phyloP scores from a whole-genome alignment of 305 asterid genomes.

The Stenogyne calaminthoides region DNA sequence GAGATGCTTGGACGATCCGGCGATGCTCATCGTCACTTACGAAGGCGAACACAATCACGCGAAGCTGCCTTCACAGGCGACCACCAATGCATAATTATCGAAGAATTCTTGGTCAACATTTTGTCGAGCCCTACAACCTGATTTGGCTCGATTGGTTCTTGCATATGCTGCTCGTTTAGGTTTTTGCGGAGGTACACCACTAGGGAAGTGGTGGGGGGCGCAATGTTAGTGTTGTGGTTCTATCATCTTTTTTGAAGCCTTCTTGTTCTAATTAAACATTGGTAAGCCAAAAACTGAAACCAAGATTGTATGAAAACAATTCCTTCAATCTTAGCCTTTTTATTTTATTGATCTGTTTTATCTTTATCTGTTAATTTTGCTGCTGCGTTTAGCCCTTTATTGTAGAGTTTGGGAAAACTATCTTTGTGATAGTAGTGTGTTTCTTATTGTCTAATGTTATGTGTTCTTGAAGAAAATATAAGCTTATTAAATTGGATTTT shows the following conservation, averaged over 20 bases:
- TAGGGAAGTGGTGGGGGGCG: conserved; percentile 11
- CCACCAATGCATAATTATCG: conserved; percentile 52
- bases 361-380: neutral
- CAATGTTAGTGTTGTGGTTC: conserved; percentile 6
- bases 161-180: conserved; percentile 30
- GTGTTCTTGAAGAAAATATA: neutral
- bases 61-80: conserved; percentile 64
- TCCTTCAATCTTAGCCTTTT: conserved; percentile 29
- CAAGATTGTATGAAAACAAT: conserved; percentile 32
- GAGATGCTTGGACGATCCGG: conserved; percentile 84
- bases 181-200: neutral
- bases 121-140: conserved; percentile 33
- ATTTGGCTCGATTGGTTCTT: conserved; percentile 32
- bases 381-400: neutral
- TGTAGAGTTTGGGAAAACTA: neutral
- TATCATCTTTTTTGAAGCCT: conserved; percentile 28
- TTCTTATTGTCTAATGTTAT: neutral
- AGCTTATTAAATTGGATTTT: neutral
- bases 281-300: conserved; percentile 14
- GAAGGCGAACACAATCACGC: conserved; percentile 93
- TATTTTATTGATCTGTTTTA: neutral
- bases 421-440: neutral
- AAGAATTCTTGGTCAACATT: neutral
- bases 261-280: conserved; percentile 12
- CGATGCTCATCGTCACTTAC: conserved; percentile 85